Percentiles rank a stretch among this genome's conserved stretches.
Evolutionary conservation across 2,329 filamentous ascomycete genomes (phyloP).

Genomic region (Neurospora sp.): DNA sequence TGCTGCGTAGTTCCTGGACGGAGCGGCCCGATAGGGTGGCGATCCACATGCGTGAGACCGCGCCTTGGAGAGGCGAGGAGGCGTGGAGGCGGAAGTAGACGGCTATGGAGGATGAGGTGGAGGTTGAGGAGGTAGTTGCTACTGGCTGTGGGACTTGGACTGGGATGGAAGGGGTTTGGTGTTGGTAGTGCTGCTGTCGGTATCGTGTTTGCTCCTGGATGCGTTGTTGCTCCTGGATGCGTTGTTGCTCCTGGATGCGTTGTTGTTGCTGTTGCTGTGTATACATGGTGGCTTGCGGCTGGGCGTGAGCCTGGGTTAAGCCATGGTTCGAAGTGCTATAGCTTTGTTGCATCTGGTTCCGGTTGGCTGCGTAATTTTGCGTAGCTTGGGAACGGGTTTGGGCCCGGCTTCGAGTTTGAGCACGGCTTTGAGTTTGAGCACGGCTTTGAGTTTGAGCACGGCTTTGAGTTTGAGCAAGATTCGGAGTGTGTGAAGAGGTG

Average conservation of each 20-base stretch:
- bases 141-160: not conserved
- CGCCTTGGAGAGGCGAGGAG: conserved; percentile 44
- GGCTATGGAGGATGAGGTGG: conserved; percentile 26
- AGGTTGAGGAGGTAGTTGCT: conserved; percentile 2
- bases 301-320: not conserved
- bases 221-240: not conserved
- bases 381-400: not conserved
- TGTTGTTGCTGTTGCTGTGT: conserved; percentile 2
- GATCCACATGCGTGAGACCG: conserved; percentile 50
- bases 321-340: not conserved
- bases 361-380: not conserved
- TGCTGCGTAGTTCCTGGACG: conserved; percentile 51
- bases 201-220: not conserved
- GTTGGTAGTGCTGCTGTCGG: not conserved
- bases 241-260: not conserved
- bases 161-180: not conserved
- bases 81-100: conserved; percentile 62
- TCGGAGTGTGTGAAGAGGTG: not conserved
- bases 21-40: conserved; percentile 49
- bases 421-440: not conserved
- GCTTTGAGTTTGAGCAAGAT: not conserved
- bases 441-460: too few species aligned
- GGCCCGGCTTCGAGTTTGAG: not conserved
- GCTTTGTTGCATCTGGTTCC: not conserved
- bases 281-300: not conserved